phyloP scores from a whole-genome alignment of 768 basidiomycete genomes.

The Agaricus subrufescens region DNA sequence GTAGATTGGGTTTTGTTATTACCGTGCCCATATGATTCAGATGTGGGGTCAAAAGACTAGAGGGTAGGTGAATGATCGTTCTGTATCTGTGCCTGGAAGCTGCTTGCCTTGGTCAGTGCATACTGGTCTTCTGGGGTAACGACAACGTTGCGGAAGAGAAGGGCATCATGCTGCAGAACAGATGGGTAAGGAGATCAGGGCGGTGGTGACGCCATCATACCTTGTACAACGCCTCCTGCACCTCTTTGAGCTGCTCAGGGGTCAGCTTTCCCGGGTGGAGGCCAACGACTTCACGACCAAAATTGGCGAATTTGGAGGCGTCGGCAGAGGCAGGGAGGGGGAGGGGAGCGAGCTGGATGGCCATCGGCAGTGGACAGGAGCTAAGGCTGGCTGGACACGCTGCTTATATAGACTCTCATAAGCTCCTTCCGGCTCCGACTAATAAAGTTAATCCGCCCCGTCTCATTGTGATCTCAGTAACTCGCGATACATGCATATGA shows the following conservation, averaged over 20 bases:
- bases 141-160: conserved; percentile 67
- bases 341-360: conserved; percentile 60
- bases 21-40: conserved; percentile 72
- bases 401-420: conserved; percentile 11
- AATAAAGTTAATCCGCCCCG: not conserved
- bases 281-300: conserved; percentile 73
- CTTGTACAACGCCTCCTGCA: conserved; percentile 72
- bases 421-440: conserved; percentile 11
- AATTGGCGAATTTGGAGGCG: conserved; percentile 55
- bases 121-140: conserved; percentile 82
- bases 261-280: conserved; percentile 62
- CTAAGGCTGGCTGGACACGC: not conserved
- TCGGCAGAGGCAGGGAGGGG: conserved; percentile 71
- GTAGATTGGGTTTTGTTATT: conserved; percentile 76
- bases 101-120: conserved; percentile 65
- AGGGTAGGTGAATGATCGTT: not conserved
- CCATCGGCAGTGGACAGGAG: conserved; percentile 37
- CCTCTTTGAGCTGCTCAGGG: conserved; percentile 54
- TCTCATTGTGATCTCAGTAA: too few relatives aligned
- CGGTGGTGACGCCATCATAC: conserved; percentile 28
- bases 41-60: conserved; percentile 50
- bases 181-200: not conserved
- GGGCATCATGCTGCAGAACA: conserved; percentile 50
- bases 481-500: conserved; percentile 9
- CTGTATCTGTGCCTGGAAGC: not conserved